Evolutionary conservation across 2,329 filamentous ascomycete species (phyloP).

Genomic region (Fusarium ramigenum): DNA sequence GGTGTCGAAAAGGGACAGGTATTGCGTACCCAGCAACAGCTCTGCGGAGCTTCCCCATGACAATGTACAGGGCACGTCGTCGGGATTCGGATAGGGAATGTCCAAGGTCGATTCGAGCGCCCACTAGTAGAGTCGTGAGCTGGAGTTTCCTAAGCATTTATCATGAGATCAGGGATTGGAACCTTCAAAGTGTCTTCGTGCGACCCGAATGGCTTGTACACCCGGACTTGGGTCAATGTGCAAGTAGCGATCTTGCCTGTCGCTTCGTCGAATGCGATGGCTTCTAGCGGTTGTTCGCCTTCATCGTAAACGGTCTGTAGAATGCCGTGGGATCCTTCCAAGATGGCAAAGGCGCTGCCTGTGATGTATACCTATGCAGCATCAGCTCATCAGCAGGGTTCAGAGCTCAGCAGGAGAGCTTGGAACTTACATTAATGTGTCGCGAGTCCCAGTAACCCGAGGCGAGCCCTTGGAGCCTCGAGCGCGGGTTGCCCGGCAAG

Average conservation of each 20-base stretch:
- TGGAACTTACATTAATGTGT: constrained; percentile 73
- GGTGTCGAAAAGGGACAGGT: constrained; percentile 74
- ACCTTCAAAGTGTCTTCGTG: constrained; percentile 80
- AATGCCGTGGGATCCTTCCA: constrained; percentile 77
- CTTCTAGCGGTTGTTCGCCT: constrained; percentile 73
- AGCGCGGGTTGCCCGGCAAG: constrained; percentile 80
- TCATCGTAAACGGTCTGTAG: constrained; percentile 93
- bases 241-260: constrained; percentile 87
- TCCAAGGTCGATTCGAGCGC: constrained; percentile 70
- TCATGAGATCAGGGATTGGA: constrained; percentile 37
- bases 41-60: constrained; percentile 92
- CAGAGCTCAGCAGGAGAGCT: background rate
- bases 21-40: constrained; percentile 78
- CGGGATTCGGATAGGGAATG: constrained; percentile 44
- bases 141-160: background rate
- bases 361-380: constrained; percentile 81
- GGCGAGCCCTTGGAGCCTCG: constrained; percentile 80
- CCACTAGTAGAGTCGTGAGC: constrained; percentile 59
- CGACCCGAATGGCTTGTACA: constrained; percentile 80
- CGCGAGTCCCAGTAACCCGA: constrained; percentile 77
- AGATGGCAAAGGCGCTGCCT: constrained; percentile 85
- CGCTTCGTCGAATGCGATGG: constrained; percentile 81
- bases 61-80: constrained; percentile 58
- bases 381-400: constrained; percentile 10
- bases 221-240: constrained; percentile 71